phyloP scores from a whole-genome alignment of 495 filamentous ascomycete genomes.

The Neurospora sp. region DNA sequence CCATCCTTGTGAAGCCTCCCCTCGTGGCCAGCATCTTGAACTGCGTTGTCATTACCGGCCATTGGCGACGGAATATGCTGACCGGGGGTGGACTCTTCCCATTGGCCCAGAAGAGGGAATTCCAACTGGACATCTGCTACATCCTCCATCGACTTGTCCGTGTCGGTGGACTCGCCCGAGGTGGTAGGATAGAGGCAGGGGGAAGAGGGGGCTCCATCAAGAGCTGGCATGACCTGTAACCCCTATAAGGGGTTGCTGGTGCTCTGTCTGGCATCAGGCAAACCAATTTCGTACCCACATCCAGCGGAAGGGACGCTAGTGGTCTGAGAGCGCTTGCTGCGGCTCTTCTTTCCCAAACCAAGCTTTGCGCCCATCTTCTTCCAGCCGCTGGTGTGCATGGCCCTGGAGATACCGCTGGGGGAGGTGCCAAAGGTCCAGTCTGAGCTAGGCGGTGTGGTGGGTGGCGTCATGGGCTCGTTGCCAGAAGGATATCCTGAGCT shows the following conservation, averaged over 20 bases:
- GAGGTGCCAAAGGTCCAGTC: conserved; percentile 44
- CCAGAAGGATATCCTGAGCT: conserved; percentile 40
- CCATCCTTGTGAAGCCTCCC: conserved; percentile 30
- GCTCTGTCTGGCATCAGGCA: conserved; percentile 21
- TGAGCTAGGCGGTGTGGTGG: conserved; percentile 68
- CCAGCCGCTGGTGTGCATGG: conserved; percentile 52
- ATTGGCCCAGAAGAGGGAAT: conserved; percentile 11
- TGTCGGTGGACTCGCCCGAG: conserved; percentile 8
- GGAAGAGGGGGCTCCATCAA: conserved; percentile 22
- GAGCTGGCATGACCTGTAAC: conserved; percentile 44
- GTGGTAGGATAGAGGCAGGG: conserved; percentile 8
- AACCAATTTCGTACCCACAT: conserved; percentile 13
- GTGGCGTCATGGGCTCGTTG: conserved; percentile 76
- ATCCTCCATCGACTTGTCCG: conserved; percentile 5
- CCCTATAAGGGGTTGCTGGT: conserved; percentile 38
- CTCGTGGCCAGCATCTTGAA: conserved; percentile 16
- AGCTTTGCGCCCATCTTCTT: conserved; percentile 78
- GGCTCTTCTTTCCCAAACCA: conserved; percentile 53
- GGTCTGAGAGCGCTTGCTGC: conserved; percentile 29
- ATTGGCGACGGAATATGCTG: conserved; percentile 27
- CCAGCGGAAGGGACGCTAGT: conserved; percentile 25
- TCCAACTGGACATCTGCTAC: conserved; percentile 8
- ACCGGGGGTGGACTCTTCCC: conserved; percentile 41
- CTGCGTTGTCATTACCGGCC: conserved; percentile 19
- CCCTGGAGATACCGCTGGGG: conserved; percentile 40